Conservation (phyloP, 495 filamentous ascomycete species). For the Aspergillus heteromorphus region DNA sequence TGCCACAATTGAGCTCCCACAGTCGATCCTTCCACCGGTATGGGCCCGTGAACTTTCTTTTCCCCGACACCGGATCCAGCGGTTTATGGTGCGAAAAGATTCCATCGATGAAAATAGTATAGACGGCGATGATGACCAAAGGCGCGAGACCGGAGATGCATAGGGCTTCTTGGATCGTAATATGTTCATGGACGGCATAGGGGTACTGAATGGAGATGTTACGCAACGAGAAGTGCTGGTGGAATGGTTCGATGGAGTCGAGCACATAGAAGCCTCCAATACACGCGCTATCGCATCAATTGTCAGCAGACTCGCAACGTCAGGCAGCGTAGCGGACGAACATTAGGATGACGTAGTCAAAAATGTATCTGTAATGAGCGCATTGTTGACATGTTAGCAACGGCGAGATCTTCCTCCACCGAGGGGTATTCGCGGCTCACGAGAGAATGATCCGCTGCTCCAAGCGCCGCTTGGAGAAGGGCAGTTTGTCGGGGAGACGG, state of each 20-base stretch:
- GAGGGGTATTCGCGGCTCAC: constrained; percentile 27
- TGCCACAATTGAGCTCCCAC: constrained; percentile 81
- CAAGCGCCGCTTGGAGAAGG: constrained; percentile 49
- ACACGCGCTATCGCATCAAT: constrained; percentile 39
- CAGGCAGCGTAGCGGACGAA: constrained; percentile 32
- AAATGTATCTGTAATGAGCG: constrained; percentile 49
- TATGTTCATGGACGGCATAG: constrained; percentile 66
- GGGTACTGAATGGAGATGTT: constrained; percentile 67
- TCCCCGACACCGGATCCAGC: constrained; percentile 27
- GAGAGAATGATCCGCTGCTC: constrained; percentile 48
- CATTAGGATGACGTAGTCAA: constrained; percentile 65
- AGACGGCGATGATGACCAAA: constrained; percentile 59
- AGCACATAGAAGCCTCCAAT: constrained; percentile 50
- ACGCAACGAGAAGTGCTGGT: constrained; percentile 54
- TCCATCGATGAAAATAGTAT: constrained; percentile 70
- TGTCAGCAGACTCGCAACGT: constrained; percentile 30
- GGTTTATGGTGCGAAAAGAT: constrained; percentile 59
- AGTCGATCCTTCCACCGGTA: constrained; percentile 61
- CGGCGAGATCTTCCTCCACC: not conserved
- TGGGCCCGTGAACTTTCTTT: constrained; percentile 55
- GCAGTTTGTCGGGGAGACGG: constrained; percentile 38
- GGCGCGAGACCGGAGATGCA: constrained; percentile 55
- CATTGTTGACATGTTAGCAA: not conserved
- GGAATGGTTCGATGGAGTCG: constrained; percentile 50
- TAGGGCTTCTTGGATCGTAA: constrained; percentile 54